A percentile compares a stretch with the other conserved stretches of the same genome.
These are phyloP conservation scores for Nicotiana tomentosiformis DNA, from an alignment of 257 asterid species.

Conservation along the genomic window DNA sequence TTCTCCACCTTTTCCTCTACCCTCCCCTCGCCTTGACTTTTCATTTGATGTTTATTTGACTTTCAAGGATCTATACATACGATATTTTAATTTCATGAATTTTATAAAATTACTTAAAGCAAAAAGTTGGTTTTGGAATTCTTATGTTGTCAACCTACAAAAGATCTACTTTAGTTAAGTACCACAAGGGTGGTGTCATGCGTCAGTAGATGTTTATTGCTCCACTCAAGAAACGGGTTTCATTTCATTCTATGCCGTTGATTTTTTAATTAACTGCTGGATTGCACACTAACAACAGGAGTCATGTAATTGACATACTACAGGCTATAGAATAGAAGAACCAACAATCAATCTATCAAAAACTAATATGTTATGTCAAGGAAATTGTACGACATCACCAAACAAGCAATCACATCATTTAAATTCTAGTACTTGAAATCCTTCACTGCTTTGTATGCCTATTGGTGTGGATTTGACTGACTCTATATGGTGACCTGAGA, in stretches of 20 bases:
- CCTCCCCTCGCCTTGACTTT: background rate
- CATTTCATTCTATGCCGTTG: too few species aligned
- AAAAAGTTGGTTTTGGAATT: background rate
- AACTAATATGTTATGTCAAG: background rate
- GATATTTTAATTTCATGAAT: background rate
- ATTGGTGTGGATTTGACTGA: background rate
- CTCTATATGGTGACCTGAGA: background rate
- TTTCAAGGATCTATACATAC: background rate
- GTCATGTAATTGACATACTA: too few species aligned
- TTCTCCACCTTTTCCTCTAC: background rate
- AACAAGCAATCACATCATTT: background rate
- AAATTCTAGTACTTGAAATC: background rate
- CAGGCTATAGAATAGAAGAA: background rate
- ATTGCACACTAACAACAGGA: too few species aligned
- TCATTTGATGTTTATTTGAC: background rate
- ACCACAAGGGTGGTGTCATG: background rate
- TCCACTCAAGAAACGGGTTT: too few species aligned
- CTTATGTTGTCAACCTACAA: background rate
- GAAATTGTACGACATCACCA: background rate
- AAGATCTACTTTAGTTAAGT: background rate
- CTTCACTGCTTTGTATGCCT: background rate
- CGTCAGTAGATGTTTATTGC: too few species aligned
- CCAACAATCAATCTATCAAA: background rate
- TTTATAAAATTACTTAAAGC: background rate
- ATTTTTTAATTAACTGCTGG: too few species aligned